Evolutionary conservation across 768 basidiomycete species (phyloP), one percentile per base, ranked within the genome.

Genomic region (Pisolithus tinctorius): DNA sequence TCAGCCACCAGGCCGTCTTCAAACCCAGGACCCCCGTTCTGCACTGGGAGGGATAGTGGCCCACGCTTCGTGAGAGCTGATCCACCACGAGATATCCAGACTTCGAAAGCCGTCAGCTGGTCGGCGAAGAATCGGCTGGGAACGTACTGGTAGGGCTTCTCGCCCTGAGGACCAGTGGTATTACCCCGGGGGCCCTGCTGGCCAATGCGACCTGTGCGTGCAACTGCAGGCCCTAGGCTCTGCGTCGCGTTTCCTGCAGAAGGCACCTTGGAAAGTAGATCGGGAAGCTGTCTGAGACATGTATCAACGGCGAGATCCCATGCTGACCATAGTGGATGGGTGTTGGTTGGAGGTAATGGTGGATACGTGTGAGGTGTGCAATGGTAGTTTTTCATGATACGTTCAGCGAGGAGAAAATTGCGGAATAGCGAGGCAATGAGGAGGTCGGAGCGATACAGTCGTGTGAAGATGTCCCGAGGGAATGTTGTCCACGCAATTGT

Each of bases 401-500:
- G 80, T 67, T 98, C 94, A 11, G 96, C 96, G 44, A 98, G 79
- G 6, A 99, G 81, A 74, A 96, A 99, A 60, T 98, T 97, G 27
- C 96, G 84, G 74, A 98, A 99, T 2, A 99, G 74, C 6, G 93
- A 96, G 1, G 96, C 94, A 47, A 98, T 92, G 40, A 97, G 80
- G 48, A 98, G 81, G 64, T 99, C 96, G 49, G 93, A 95, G 41
- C 96, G 80, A 67, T 97, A 98, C 25, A 98, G 71, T 34, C 92
- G 82, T 16, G 93, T 93, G 69, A 99, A 98, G 4, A 91, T 80
- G 37, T 96, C 93, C 43, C 86, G 81, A 37, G 93, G 87, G 66
- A 99, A 95, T 2, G 92, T 90, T 13, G 94, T 94, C 96, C 96
- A 99, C 6, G 96, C 96, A 55, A 99, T 98, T 8, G 96, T 98